phyloP scores from a whole-genome alignment of 345 rosid species.

The Pelargonium nanum region DNA sequence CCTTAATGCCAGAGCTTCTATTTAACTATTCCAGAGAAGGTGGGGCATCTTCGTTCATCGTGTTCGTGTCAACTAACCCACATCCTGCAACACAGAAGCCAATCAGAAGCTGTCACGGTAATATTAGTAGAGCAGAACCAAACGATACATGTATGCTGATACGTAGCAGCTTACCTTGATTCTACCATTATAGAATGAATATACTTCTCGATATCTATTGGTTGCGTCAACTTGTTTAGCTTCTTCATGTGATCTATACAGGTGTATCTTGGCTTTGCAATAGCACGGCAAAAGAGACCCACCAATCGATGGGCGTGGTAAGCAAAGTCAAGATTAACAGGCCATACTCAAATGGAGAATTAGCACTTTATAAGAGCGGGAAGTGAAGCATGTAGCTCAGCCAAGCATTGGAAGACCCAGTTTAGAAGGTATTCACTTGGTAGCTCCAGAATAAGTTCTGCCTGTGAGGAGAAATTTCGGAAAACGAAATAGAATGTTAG shows the following conservation, averaged over 20 bases:
- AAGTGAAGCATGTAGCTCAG: constrained; percentile 70
- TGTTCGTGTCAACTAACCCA: no score
- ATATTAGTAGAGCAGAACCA: neutral
- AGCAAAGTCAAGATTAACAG: constrained; percentile 1
- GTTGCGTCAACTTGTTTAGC: neutral
- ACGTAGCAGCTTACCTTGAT: neutral
- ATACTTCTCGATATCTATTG: neutral
- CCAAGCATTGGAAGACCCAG: constrained; percentile 90
- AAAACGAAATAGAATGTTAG: neutral
- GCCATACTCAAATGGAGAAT: constrained; percentile 5
- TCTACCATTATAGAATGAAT: neutral
- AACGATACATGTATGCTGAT: neutral
- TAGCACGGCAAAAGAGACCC: neutral
- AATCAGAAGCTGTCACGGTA: neutral
- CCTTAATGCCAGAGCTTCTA: no score
- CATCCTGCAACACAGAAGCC: neutral
- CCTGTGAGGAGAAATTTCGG: constrained; percentile 33
- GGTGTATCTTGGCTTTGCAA: neutral
- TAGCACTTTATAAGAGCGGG: constrained; percentile 80
- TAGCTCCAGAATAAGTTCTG: constrained; percentile 87
- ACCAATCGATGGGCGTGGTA: neutral
- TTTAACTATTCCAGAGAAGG: no score
- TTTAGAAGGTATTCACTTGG: constrained; percentile 78
- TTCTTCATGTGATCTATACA: neutral
- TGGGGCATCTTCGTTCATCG: no score